Base-by-base conservation (phyloP, 129 eudicot species). In the Artemisia argyi region DNA sequence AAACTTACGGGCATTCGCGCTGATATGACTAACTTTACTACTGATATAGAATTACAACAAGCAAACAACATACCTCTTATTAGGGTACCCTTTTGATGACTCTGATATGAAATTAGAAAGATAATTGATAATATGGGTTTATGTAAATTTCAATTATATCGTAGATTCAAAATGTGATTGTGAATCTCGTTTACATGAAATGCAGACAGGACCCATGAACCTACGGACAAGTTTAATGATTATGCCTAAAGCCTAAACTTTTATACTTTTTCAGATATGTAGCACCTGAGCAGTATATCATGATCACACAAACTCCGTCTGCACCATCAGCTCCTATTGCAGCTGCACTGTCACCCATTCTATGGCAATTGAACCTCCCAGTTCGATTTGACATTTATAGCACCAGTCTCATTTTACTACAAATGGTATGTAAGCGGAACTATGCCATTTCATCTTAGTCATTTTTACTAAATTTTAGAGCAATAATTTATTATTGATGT, bases 231-330 rank as follows among this genome's bases (percentile, higher is more conserved):
- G 42, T 5, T 32, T 32, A 32, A 32, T 4, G 42, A 32, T 32
- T 4, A 32, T 5, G 5, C 6, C 6, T 32, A 32, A 32, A 32
- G 42, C 42, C 42, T 32, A 4, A 32, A 32, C 0, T 32, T 32
- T 75, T 4, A 17, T 49, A 66, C 50, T 1, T 15, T 20, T 60
- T 52, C 22, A 90, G 99, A 75, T 94, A 94, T 69, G 83, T 94
- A 39, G 99, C 99, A 70, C 99, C 99, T 28, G 99, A 94, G 83
- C 99, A 94, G 74, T 94, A 94, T 78, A 94, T 94, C 48, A 94
- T 94, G 98, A 94, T 97, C 86, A 94, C 99, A 13, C 99, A 94
- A 83, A 94, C 99, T 44, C 99, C 99, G 13, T 94, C 99, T 42
- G 99, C 99, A 4, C 99, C 99, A 26, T 94, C 99, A 13, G 97